Base-by-base conservation (phyloP, 495 filamentous ascomycete species). In the Neohortaea acidophila region DNA sequence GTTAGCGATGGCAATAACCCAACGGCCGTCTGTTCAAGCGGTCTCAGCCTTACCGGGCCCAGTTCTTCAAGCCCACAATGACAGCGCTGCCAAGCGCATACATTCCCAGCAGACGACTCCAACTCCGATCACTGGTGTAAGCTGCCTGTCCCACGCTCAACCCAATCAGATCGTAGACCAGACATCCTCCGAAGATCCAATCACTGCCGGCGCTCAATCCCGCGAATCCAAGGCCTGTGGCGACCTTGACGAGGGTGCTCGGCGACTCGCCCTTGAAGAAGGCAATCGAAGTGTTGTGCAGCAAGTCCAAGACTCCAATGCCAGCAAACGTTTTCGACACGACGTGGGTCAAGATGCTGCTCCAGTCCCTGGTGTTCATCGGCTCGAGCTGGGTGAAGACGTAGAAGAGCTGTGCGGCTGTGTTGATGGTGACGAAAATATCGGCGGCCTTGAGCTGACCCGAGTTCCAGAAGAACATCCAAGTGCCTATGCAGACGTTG, bases 391-490 rank as follows among this genome's bases (percentile, higher is more conserved):
- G 51, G 3, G 51, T 59, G 33, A 54, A 54, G 22, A 65, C 47
- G 49, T 69, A 69, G 47, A 49, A 62, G n/a, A 71, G 50, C 51
- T 69, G 67, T 10, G 56, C 51, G 20, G 65, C 33, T 33, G 60
- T 65, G 48, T 69, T 71, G 43, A 68, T 54, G 18, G 61, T 41
- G 26, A 68, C 65, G 48, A 69, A 69, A 27, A 64, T 43, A 41
- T 71, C 65, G 18, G 60, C 53, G 9, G 60, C 57, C 13, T 61
- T 54, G 21, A 69, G 57, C 22, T 55, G 43, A 15, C 55, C 51
- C 11, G 51, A 23, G 40, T 70, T 69, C 67, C 67, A 71, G 54
- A 68, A 69, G 43, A 71, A 58, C 67, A 69, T 67, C 67, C 67
- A 70, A n/a, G 64, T 62, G 19, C 59, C 66, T 35, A 70, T 71